Evolutionary conservation across 2,329 filamentous ascomycete genomes (phyloP).

Genomic region (Alternaria viburni): DNA sequence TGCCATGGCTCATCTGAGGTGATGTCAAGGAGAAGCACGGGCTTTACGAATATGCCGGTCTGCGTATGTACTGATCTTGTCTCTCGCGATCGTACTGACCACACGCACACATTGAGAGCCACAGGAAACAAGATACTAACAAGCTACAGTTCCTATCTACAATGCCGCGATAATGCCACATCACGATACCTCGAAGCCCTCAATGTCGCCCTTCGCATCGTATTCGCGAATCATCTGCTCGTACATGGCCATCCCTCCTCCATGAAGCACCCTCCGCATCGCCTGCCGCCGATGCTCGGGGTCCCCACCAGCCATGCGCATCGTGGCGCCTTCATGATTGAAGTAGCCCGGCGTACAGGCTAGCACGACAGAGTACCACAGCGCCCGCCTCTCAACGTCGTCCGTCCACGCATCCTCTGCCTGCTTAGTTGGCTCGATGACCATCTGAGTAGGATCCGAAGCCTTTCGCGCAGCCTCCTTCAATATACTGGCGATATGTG

Average conservation of each 20-base stretch:
- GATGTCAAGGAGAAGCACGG: no score
- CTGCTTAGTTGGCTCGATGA: constrained; percentile 7
- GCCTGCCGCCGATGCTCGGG: constrained; percentile 1
- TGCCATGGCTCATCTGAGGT: no score
- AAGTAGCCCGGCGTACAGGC: constrained; percentile 21
- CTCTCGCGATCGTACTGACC: no score
- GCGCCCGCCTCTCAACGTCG: constrained; percentile 6
- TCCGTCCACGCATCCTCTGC: constrained; percentile 12
- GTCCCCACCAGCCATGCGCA: neutral
- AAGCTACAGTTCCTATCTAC: neutral
- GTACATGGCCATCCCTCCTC: constrained; percentile 9
- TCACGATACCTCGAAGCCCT: constrained; percentile 11
- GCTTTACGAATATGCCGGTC: no score
- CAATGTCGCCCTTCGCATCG: constrained; percentile 9
- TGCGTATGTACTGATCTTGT: no score
- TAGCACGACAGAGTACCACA: constrained; percentile 7
- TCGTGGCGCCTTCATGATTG: constrained; percentile 10
- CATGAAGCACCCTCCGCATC: constrained; percentile 5
- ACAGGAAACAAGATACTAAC: neutral
- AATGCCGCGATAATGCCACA: neutral
- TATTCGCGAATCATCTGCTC: constrained; percentile 9
- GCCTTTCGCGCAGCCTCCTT: neutral
- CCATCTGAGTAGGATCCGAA: neutral
- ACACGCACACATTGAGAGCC: neutral
- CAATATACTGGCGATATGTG: constrained; percentile 3